Evolutionary conservation across 2,329 filamentous ascomycete genomes (phyloP).

Genomic region (Sclerotinia minor): DNA sequence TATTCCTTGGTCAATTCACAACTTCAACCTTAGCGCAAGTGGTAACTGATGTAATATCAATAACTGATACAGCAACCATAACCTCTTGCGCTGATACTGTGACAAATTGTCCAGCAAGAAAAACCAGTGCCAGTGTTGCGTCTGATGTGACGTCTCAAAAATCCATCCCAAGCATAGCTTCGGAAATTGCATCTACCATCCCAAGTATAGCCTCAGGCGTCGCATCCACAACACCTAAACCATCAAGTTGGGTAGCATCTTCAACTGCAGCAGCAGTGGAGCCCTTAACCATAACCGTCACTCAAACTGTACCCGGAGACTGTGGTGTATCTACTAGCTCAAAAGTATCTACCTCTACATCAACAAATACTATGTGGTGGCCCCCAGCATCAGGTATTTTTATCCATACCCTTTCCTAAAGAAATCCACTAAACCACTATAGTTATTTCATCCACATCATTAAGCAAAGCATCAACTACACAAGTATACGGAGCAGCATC

Average conservation of each 20-base stretch:
- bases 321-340: not conserved
- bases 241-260: not conserved
- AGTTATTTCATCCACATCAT: not conserved
- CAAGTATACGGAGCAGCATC: not conserved
- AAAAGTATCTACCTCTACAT: not conserved
- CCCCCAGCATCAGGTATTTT: conserved; percentile 11
- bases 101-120: conserved; percentile 17
- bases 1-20: conserved; percentile 13
- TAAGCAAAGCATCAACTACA: not conserved
- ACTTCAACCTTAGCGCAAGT: not conserved
- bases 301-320: conserved; percentile 5
- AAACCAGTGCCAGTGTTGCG: not conserved
- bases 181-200: not conserved
- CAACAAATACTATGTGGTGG: conserved; percentile 8
- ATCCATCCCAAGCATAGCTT: not conserved
- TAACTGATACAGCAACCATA: conserved; percentile 16
- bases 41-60: conserved; percentile 8
- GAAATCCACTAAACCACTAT: not conserved
- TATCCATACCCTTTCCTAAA: not conserved
- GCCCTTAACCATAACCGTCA: conserved; percentile 5
- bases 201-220: not conserved
- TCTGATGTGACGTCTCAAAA: not conserved
- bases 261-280: not conserved
- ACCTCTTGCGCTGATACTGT: conserved; percentile 20
- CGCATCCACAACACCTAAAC: not conserved